A percentile compares a stretch with the other conserved stretches of the same genome.
These are phyloP conservation scores for Lactarius hengduanensis DNA, from an alignment of 768 basidiomycete species.

Conservation along the genomic window DNA sequence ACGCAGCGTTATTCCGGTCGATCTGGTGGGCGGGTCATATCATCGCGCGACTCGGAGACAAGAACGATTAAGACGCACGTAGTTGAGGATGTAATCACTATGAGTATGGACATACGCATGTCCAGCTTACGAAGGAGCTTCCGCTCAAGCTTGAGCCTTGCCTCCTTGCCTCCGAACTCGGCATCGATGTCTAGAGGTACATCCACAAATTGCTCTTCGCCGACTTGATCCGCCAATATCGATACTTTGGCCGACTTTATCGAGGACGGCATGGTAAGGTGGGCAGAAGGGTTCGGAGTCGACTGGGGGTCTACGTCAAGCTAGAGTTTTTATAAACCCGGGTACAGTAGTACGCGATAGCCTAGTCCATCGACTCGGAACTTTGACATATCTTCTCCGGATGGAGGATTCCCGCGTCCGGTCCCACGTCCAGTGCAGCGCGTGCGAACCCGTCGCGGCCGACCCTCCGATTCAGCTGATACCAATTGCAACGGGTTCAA, in stretches of 20 bases:
- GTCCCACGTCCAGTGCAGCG: neutral
- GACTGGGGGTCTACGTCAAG: neutral
- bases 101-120: constrained; percentile 43
- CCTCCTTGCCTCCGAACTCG: constrained; percentile 41
- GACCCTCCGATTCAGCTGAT: neutral
- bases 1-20: constrained; percentile 73
- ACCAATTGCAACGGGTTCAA: neutral
- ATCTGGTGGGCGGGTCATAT: constrained; percentile 41
- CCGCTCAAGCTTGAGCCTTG: constrained; percentile 42
- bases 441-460: neutral
- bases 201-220: neutral
- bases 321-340: neutral
- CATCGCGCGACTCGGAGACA: neutral
- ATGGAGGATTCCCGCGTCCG: neutral
- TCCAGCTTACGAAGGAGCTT: constrained; percentile 47
- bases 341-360: neutral
- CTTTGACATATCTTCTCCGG: neutral
- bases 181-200: constrained; percentile 29
- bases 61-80: constrained; percentile 34
- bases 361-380: too few relatives aligned
- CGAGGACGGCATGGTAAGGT: constrained; percentile 27
- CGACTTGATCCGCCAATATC: neutral
- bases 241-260: neutral
- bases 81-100: constrained; percentile 50
- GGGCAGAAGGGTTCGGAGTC: neutral